Percentiles rank a stretch among this genome's conserved stretches.
phyloP scores from a whole-genome alignment of 1,284 basidiomycete species.

The Ustilago tritici region DNA sequence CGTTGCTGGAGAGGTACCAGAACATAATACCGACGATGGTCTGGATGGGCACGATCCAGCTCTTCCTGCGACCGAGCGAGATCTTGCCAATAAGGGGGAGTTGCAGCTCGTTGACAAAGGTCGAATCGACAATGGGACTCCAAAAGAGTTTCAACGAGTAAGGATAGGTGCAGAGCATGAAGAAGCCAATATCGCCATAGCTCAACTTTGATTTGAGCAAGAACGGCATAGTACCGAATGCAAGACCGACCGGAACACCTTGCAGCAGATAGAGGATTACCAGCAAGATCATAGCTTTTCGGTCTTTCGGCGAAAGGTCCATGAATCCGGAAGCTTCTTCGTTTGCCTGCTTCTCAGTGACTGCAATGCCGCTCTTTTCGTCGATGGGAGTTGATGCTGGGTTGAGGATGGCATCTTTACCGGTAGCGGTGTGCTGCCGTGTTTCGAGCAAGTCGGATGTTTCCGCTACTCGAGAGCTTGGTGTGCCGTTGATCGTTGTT shows the following conservation, averaged over 20 bases:
- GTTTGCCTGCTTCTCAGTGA: slow-evolving; percentile 23
- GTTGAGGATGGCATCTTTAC: slow-evolving; percentile 9
- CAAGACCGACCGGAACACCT: slow-evolving; percentile 87
- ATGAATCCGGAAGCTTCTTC: slow-evolving; percentile 50
- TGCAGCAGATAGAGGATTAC: slow-evolving; percentile 92
- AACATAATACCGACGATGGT: slow-evolving; percentile 87
- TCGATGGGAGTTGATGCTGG: slow-evolving; percentile 23
- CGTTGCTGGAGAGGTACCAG: slow-evolving; percentile 85
- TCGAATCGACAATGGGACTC: slow-evolving; percentile 96
- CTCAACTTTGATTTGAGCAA: slow-evolving; percentile 92
- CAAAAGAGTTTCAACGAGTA: slow-evolving; percentile 97
- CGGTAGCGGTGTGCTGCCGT: slow-evolving; percentile 11
- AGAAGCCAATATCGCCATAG: slow-evolving; percentile 95
- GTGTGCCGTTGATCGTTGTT: slow-evolving; percentile 29
- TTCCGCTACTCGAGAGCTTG: slow-evolving; percentile 34
- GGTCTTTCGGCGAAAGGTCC: slow-evolving; percentile 47
- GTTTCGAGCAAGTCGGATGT: slow-evolving; percentile 35
- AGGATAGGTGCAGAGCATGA: slow-evolving; percentile 93
- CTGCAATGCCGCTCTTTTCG: slow-evolving; percentile 22
- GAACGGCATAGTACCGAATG: slow-evolving; percentile 91
- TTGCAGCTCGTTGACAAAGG: slow-evolving; percentile 77
- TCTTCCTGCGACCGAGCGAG: slow-evolving; percentile 86
- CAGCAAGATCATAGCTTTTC: slow-evolving; percentile 81
- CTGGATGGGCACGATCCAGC: slow-evolving; percentile 99
- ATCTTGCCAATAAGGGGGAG: slow-evolving; percentile 47